Evolutionary conservation across 495 filamentous ascomycete species (phyloP), one percentile per base, ranked within the genome.

Genomic region (Amniculicola lignicola): DNA sequence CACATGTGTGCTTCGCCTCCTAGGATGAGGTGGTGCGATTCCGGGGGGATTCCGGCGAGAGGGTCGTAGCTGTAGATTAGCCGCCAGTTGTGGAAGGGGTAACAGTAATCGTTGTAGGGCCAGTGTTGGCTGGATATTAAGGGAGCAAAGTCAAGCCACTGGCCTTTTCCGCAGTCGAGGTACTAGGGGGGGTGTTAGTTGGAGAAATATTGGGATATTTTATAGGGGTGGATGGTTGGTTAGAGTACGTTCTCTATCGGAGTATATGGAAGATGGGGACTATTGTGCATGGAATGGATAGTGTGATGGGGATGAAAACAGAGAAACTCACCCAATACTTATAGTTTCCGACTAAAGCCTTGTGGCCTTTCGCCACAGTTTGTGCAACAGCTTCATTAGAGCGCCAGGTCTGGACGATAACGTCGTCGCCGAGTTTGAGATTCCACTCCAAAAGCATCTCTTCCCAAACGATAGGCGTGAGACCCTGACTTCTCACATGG

Each of bases 1-100:
- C 88, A 93, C 22, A 87, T 79, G 55, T 84, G 82, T 15, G 84
- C 79, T 64, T 92, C 88, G 9, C 87, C 89, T 22, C 88, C 88
- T 3, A 91, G 63, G 4, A 93, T 85, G 4, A 88, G 75, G 57
- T 82, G 73, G 0, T 77, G 74, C 38, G 78, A 58, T 10, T 81
- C 75, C 0, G 63, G 68, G 0, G 84, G 76, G 11, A 93, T 70
- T 47, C 75, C 75, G n/a, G 64, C 73, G 11, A 79, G 72, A 2
- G 88, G 88, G 61, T 90, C 82, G 68, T 88, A 84, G 33, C 81
- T 78, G 75, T 93, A 92, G 53, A 90, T 78, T 43, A 84, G 71
- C n/a, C 80, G 76, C 88, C 88, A 93, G 69, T 75, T 82, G 71
- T 93, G 86, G 66, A 69, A 69, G 16, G 88, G 88, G 3, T 67